Conservation (phyloP, 495 filamentous ascomycete species). For the Delitschia confertaspora region DNA sequence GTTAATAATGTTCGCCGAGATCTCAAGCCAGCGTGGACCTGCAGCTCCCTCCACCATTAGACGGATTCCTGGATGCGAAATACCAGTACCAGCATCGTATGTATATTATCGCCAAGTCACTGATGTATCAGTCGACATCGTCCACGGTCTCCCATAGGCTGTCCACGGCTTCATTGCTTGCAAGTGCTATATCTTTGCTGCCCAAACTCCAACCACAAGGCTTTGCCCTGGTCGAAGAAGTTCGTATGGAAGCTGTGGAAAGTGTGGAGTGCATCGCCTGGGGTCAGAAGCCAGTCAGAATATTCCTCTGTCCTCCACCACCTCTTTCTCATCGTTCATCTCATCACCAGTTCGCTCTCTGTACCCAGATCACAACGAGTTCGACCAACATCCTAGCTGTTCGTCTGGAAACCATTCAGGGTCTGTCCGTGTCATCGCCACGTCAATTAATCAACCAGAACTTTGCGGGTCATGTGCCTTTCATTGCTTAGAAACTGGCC, state of each 20-base stretch:
- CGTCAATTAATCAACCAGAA: no score
- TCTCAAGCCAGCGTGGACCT: constrained; percentile 14
- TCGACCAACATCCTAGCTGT: neutral
- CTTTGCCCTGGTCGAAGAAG: constrained; percentile 4
- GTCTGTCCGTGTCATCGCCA: constrained; percentile 1
- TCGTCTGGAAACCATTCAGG: neutral
- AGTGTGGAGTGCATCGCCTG: constrained; percentile 24
- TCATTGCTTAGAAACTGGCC: no score
- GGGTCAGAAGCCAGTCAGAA: neutral
- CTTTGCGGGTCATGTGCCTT: no score
- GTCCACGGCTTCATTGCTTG: constrained; percentile 7
- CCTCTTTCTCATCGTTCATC: neutral
- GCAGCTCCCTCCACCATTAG: constrained; percentile 16
- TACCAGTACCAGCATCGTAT: constrained; percentile 3
- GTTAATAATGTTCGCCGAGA: constrained; percentile 2
- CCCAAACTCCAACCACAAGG: constrained; percentile 13
- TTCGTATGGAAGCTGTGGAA: constrained; percentile 16
- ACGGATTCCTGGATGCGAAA: constrained; percentile 2
- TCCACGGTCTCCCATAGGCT: constrained; percentile 10
- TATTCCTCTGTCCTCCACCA: neutral
- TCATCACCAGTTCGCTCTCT: neutral
- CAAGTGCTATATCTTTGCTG: constrained; percentile 15
- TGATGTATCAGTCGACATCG: constrained; percentile 12
- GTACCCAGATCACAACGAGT: neutral
- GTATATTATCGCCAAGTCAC: constrained; percentile 18